Evolutionary conservation across 371 early-diverging fungal species (phyloP).

Genomic region (Coemansia sp.): DNA sequence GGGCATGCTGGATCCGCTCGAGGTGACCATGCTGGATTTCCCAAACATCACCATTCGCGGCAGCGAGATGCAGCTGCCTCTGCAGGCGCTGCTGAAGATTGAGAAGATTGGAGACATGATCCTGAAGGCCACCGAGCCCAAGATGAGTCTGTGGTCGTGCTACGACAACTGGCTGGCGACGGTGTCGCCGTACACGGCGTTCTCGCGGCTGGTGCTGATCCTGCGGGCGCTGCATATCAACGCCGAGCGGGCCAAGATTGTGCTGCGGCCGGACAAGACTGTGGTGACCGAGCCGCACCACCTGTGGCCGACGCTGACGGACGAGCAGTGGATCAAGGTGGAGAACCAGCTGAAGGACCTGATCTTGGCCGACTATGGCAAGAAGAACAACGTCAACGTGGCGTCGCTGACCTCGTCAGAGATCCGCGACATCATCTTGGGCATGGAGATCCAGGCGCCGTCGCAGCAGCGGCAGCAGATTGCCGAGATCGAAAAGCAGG

Average conservation of each 20-base stretch:
- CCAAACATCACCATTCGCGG: constrained; percentile 98
- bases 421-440: constrained; percentile 98
- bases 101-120: constrained; percentile 98
- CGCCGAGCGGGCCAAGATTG: constrained; percentile 93
- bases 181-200: constrained; percentile 96
- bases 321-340: constrained; percentile 98
- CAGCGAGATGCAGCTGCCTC: constrained; percentile 93
- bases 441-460: constrained; percentile 98
- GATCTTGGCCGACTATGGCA: constrained; percentile 97
- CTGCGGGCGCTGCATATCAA: constrained; percentile 96
- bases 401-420: constrained; percentile 95
- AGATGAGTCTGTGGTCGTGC: constrained; percentile 87
- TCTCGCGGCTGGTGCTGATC: constrained; percentile 96
- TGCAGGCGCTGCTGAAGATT: constrained; percentile 96
- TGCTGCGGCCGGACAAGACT: constrained; percentile 90
- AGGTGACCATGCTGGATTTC: constrained; percentile 88
- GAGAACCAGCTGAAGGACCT: constrained; percentile 97
- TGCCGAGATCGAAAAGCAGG: constrained; percentile 96
- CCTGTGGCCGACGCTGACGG: constrained; percentile 95
- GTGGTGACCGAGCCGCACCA: constrained; percentile 95
- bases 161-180: constrained; percentile 96
- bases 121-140: constrained; percentile 95
- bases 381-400: constrained; percentile 98
- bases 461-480: constrained; percentile 96
- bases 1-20: constrained; percentile 99